Evolutionary conservation across 2,329 filamentous ascomycete species (phyloP).

Genomic region (Graphiopsis chlorocephala): DNA sequence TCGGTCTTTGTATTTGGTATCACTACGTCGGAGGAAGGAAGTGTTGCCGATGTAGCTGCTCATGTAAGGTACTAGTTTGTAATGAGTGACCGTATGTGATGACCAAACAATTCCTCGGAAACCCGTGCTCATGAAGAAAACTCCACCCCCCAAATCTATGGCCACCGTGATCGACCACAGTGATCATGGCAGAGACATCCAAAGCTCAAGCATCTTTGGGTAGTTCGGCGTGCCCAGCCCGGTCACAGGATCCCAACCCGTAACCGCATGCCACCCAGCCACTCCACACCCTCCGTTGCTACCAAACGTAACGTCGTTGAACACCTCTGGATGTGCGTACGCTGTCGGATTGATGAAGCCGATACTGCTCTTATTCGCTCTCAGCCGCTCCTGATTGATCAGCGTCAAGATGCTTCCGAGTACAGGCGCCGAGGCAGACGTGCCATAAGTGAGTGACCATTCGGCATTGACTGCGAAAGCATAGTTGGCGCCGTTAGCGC

Average conservation of each 20-base stretch:
- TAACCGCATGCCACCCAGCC: conserved; percentile 27
- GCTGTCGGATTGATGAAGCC: conserved; percentile 44
- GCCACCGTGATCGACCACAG: background rate
- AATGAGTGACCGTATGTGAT: background rate
- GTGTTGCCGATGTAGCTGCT: background rate
- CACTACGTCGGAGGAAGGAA: background rate
- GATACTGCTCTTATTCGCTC: conserved; percentile 37
- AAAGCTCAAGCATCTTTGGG: conserved; percentile 30
- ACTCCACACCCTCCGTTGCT: conserved; percentile 41
- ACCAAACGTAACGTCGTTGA: conserved; percentile 42
- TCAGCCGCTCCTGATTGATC: conserved; percentile 41
- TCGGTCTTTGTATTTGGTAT: background rate
- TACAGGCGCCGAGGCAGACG: conserved; percentile 51
- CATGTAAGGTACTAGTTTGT: background rate
- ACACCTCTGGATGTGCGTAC: conserved; percentile 43
- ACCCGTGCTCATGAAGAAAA: background rate
- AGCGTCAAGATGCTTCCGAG: conserved; percentile 50
- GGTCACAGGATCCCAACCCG: conserved; percentile 37
- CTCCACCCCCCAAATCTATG: background rate
- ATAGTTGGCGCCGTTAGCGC: conserved; percentile 34
- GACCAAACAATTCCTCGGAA: background rate
- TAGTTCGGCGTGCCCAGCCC: conserved; percentile 32
- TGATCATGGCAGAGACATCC: conserved; percentile 25
- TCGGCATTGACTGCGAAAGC: conserved; percentile 43
- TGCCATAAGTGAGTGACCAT: conserved; percentile 49